These are phyloP conservation scores for Paramecium sonneborni DNA, from an alignment of 73 alveolate genomes.

Conservation along the genomic window DNA sequence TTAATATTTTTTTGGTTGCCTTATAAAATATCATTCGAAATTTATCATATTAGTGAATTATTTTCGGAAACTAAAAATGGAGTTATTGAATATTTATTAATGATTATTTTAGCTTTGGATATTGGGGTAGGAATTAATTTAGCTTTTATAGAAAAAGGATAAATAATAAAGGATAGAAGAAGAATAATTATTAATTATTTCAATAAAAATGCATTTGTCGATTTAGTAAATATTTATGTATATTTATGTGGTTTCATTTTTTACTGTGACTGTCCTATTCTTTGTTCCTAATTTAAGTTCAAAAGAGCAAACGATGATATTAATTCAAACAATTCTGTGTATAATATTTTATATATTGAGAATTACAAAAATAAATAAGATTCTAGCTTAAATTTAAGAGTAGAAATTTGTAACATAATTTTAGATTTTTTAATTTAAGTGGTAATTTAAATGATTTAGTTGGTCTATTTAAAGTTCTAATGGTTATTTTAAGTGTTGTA, in stretches of 20 bases:
- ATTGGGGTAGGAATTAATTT: neutral
- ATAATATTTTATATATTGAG: neutral
- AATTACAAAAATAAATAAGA: conserved; percentile 28
- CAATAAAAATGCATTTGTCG: neutral
- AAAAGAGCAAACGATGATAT: neutral
- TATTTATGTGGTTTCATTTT: neutral
- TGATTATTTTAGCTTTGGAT: neutral
- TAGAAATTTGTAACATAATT: neutral
- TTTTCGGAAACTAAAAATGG: neutral
- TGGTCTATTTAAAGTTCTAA: neutral
- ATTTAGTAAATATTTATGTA: neutral
- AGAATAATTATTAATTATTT: neutral
- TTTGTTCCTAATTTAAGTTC: neutral
- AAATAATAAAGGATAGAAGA: conserved; percentile 15
- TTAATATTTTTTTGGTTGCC: conserved; percentile 37
- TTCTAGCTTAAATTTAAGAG: conserved; percentile 1
- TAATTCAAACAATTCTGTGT: neutral
- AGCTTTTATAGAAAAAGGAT: conserved; percentile 38
- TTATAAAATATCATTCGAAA: neutral
- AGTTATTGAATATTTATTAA: neutral
- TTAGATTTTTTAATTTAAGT: neutral
- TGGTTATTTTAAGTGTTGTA: neutral
- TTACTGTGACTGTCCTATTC: neutral
- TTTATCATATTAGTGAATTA: neutral
- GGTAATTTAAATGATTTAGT: conserved; percentile 9